Base-by-base conservation (phyloP, 352 stramenopile species). In the Phytopythium helicoides region DNA sequence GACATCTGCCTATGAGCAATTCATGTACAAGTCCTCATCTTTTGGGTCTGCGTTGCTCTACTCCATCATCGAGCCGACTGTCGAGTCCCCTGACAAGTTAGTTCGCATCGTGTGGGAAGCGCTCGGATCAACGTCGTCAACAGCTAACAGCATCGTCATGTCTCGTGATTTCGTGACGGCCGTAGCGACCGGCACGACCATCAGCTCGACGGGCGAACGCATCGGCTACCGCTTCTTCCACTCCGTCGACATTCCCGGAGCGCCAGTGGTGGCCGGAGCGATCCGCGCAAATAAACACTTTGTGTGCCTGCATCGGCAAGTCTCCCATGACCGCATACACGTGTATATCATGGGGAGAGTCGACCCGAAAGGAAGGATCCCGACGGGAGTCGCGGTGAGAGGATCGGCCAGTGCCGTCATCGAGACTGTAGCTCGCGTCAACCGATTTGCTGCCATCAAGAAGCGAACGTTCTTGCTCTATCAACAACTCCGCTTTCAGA, bases 151-250 rank as follows among this genome's bases (percentile, higher is more conserved):
- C 8, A 25, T 35, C 2, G 14, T 38, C 25, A 50, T 18, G 8
- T 26, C 44, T 4, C 71, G 73, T 18, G 76, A 87, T 62, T 70
- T 79, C 41, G 68, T 84, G 9, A 76, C 71, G 51, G 60, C 81
- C 34, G 68, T 84, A 52, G 62, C 67, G 22, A 77, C 67, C 0
- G 73, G 70, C 0, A 49, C 63, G 36, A 62, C 60, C 9, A 44
- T 47, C 16, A 50, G 19, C 9, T 22, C 52, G 6, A 5, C 6
- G 2, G 52, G 41, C 25, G 52, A 58, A 21, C 40, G 41, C 25
- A 28, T 58, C 38, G 52, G 52, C 28, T 58, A 46, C 42, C 51
- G 35, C 18, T 15, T 58, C 18, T 14, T 46, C 28, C 40, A 58
- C 44, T 58, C 51, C 18, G 34, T 58, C 10, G 33, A 50, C 18